phyloP scores from a whole-genome alignment of 148 eudicot genomes.

The Vaccinium myrtillus region DNA sequence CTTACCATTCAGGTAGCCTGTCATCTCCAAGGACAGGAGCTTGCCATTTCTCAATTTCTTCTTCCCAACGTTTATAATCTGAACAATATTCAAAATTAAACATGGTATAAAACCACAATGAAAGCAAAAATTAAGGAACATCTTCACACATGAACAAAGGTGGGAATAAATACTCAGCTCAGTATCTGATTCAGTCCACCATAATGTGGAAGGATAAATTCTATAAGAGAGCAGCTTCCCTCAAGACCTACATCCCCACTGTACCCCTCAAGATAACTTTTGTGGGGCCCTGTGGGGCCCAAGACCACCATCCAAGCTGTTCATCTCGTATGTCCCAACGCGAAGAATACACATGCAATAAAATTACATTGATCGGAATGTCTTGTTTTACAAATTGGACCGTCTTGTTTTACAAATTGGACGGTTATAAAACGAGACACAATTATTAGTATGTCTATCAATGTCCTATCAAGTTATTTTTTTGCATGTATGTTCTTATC shows the following conservation, averaged over 20 bases:
- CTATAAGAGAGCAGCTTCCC: background rate
- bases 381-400: background rate
- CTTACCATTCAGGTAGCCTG: conserved; percentile 91
- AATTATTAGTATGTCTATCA: background rate
- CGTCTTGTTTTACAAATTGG: background rate
- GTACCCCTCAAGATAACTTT: background rate
- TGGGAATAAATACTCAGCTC: background rate
- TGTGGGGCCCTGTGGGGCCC: background rate
- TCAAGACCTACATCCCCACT: background rate
- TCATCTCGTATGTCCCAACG: background rate
- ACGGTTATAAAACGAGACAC: background rate
- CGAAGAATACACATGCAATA: background rate
- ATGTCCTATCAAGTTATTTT: background rate
- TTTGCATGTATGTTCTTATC: background rate
- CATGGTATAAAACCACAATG: background rate
- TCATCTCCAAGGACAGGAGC: conserved; percentile 81
- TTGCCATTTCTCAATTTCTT: conserved; percentile 98
- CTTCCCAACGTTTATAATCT: conserved; percentile 98
- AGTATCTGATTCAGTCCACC: background rate
- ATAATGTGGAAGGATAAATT: background rate
- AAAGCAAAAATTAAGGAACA: background rate
- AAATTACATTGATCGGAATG: background rate
- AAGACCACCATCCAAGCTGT: background rate
- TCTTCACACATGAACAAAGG: background rate
- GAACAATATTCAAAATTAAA: conserved; percentile 23